Evolutionary conservation across 129 eudicot genomes (phyloP).

Genomic region (Erigeron canadensis): DNA sequence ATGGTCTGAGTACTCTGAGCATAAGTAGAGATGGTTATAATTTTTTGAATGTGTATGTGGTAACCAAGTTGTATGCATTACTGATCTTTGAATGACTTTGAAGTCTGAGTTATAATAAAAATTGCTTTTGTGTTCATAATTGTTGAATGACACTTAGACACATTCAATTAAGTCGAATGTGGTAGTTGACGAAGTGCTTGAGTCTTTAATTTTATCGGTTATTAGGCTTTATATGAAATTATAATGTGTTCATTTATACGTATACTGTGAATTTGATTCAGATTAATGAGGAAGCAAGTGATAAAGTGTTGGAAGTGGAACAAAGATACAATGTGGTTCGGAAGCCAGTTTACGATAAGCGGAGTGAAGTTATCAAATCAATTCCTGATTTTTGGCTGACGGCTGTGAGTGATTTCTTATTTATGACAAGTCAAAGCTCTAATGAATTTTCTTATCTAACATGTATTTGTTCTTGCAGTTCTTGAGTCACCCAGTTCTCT

Average conservation of each 20-base stretch:
- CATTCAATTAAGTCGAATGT: neutral
- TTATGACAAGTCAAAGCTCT: neutral
- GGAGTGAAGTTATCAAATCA: constrained; percentile 62
- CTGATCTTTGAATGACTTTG: neutral
- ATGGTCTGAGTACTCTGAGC: neutral
- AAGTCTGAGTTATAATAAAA: neutral
- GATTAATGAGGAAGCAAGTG: constrained; percentile 94
- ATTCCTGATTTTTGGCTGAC: constrained; percentile 97
- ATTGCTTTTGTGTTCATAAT: neutral
- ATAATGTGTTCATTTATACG: neutral
- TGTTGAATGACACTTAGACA: neutral
- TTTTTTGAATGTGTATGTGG: too few relatives aligned
- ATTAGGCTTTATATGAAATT: neutral
- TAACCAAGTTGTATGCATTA: neutral
- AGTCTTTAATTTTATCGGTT: neutral
- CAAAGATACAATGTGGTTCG: constrained; percentile 78
- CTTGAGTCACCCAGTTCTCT: constrained; percentile 79
- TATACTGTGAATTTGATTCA: constrained; percentile 19
- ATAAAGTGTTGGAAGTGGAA: constrained; percentile 82
- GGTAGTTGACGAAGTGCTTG: neutral
- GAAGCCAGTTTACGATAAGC: constrained; percentile 83
- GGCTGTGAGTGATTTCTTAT: constrained; percentile 54
- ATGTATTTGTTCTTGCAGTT: constrained; percentile 45
- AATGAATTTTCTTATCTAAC: constrained; percentile 1
- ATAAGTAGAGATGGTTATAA: neutral